Conservation (phyloP, 2,329 filamentous ascomycete species). For the Lecanicillium sp. region DNA sequence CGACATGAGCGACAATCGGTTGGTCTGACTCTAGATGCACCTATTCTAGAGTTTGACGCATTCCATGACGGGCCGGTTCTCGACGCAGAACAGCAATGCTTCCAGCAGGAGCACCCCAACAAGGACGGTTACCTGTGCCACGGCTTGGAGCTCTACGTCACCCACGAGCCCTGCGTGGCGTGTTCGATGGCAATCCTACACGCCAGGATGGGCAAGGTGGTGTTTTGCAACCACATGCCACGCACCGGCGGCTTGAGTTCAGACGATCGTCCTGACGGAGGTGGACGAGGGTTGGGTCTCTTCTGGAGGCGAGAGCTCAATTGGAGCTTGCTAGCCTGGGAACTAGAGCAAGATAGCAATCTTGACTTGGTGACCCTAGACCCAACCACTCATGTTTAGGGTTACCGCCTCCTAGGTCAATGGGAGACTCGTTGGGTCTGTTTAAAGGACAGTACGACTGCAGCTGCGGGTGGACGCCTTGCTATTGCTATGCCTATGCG, state of each 20-base stretch:
- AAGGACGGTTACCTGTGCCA: conserved; percentile 89
- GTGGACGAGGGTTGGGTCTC: conserved; percentile 57
- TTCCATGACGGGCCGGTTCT: conserved; percentile 65
- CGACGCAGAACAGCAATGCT: conserved; percentile 58
- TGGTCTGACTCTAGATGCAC: conserved; percentile 27
- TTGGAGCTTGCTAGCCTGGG: conserved; percentile 79
- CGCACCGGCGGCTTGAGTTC: conserved; percentile 77
- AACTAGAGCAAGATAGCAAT: conserved; percentile 53
- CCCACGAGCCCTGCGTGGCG: conserved; percentile 93
- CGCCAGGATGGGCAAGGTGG: conserved; percentile 80
- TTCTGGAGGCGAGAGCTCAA: conserved; percentile 75
- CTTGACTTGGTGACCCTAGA: conserved; percentile 36
- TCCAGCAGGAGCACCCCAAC: conserved; percentile 57
- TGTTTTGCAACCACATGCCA: conserved; percentile 75
- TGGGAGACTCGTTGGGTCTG: conserved; percentile 25
- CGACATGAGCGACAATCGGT: conserved; percentile 44
- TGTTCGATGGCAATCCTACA: conserved; percentile 96
- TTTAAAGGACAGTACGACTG: conserved; percentile 17
- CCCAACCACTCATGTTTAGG: conserved; percentile 45
- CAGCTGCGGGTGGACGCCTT: not conserved
- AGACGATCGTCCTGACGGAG: conserved; percentile 56
- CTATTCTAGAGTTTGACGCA: conserved; percentile 51
- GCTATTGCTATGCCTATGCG: not conserved
- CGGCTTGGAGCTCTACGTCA: conserved; percentile 86
- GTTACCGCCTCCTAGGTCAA: conserved; percentile 36